These are phyloP conservation scores for Monosporozyma siamensis DNA, from an alignment of 805 yeast genomes.

Conservation along the genomic window DNA sequence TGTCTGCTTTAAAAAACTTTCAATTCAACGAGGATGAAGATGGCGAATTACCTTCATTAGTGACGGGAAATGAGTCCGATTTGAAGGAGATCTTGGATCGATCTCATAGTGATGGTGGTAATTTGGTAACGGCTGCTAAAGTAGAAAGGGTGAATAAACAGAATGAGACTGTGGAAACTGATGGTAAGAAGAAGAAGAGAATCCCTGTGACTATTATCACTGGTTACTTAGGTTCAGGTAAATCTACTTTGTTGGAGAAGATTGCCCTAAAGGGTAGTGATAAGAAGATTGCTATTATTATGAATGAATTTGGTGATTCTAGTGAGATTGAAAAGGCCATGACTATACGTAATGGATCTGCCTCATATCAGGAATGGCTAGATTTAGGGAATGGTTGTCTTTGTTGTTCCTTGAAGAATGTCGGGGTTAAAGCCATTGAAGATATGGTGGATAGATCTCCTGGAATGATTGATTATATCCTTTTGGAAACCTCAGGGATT, in stretches of 20 bases:
- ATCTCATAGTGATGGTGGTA: conserved; percentile 24
- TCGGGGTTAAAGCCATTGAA: conserved; percentile 91
- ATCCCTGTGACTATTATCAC: conserved; percentile 91
- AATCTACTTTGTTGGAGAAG: conserved; percentile 71
- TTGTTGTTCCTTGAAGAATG: conserved; percentile 92
- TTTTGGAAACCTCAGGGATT: conserved; percentile 88
- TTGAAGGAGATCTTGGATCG: conserved; percentile 18
- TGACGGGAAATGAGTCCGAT: conserved; percentile 24
- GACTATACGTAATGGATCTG: conserved; percentile 45
- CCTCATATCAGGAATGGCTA: conserved; percentile 81
- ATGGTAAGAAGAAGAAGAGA: conserved; percentile 24
- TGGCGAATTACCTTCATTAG: conserved; percentile 26
- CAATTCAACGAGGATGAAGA: conserved; percentile 26
- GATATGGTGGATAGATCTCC: conserved; percentile 64
- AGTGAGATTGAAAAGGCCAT: conserved; percentile 81
- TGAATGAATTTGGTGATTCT: conserved; percentile 90
- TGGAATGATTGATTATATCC: conserved; percentile 75
- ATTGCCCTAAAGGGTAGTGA: conserved; percentile 59
- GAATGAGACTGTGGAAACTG: conserved; percentile 1
- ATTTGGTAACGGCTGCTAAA: conserved; percentile 24
- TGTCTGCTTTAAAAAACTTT: conserved; percentile 27
- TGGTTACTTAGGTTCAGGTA: conserved; percentile 93
- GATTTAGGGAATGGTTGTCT: conserved; percentile 95
- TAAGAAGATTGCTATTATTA: conserved; percentile 74
- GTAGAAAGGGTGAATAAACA: conserved; percentile 23